These are phyloP conservation scores for Kluyveromyces aestuarii DNA, from an alignment of 805 yeast species.

Conservation along the genomic window DNA sequence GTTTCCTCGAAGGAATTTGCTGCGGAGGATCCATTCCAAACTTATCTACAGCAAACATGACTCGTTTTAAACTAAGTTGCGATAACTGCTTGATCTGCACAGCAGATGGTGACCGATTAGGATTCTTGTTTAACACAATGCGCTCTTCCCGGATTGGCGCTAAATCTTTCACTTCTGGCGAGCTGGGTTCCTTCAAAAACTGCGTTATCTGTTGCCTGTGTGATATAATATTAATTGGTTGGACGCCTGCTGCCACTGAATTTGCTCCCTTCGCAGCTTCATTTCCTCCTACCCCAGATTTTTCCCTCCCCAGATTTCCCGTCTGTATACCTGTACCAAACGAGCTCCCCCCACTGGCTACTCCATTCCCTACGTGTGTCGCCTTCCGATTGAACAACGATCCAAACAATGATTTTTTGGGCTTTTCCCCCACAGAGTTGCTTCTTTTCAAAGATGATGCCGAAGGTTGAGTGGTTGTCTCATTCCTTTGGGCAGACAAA, in stretches of 20 bases:
- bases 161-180: slow-evolving; percentile 14
- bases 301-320: neutral
- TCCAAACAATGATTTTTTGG: slow-evolving; percentile 22
- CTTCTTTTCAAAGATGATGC: slow-evolving; percentile 11
- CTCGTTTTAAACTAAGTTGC: slow-evolving; percentile 43
- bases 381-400: slow-evolving; percentile 19
- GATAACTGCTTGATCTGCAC: slow-evolving; percentile 25
- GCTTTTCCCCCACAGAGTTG: slow-evolving; percentile 17
- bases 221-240: slow-evolving; percentile 1
- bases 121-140: slow-evolving; percentile 38
- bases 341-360: neutral
- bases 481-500: neutral
- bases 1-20: slow-evolving; percentile 82
- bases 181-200: slow-evolving; percentile 9
- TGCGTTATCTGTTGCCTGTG: slow-evolving; percentile 10
- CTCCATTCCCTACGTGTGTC: neutral
- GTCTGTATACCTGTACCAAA: neutral
- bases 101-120: slow-evolving; percentile 25
- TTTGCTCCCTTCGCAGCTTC: neutral
- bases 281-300: neutral
- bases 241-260: neutral
- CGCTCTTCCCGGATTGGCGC: slow-evolving; percentile 22
- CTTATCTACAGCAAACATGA: slow-evolving; percentile 68
- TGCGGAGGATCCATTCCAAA: slow-evolving; percentile 82
- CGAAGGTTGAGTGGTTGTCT: neutral